Evolutionary conservation across 2,329 filamentous ascomycete genomes (phyloP).

Genomic region (Fusarium nygamai): DNA sequence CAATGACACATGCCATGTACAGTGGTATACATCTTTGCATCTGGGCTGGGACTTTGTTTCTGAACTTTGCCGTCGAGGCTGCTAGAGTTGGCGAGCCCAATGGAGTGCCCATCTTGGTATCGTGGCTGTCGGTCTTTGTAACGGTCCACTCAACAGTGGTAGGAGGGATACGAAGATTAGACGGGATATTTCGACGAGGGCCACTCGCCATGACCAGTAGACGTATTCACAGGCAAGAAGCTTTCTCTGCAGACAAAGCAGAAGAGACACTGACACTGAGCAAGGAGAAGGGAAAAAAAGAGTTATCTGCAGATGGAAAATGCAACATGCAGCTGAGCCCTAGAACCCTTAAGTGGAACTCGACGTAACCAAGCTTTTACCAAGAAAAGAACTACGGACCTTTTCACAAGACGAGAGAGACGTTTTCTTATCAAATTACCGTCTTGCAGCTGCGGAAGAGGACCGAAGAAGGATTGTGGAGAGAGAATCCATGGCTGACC

Average conservation of each 20-base stretch:
- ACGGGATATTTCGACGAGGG: conserved; percentile 34
- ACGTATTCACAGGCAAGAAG: not conserved
- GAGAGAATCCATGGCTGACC: not conserved
- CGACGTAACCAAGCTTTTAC: conserved; percentile 1
- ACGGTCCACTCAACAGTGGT: conserved; percentile 21
- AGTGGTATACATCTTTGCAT: conserved; percentile 59
- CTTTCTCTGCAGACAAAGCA: not conserved
- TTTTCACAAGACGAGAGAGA: not conserved
- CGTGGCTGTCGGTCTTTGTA: conserved; percentile 13
- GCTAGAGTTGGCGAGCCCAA: conserved; percentile 51
- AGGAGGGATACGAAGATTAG: conserved; percentile 34
- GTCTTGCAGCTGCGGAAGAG: not conserved
- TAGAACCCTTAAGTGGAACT: not conserved
- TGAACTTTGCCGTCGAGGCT: conserved; percentile 50
- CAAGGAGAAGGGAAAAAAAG: not conserved
- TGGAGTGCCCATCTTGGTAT: conserved; percentile 45
- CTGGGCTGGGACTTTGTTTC: conserved; percentile 56
- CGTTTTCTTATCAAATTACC: conserved; percentile 34
- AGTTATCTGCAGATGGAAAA: not conserved
- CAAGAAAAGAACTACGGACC: conserved; percentile 7
- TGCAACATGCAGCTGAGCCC: not conserved
- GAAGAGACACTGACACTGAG: not conserved
- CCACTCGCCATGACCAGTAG: conserved; percentile 39
- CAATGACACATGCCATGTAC: conserved; percentile 55
- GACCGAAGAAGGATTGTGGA: conserved; percentile 1